phyloP scores from a whole-genome alignment of 1,284 basidiomycete genomes.

The Puccinia brachypodii region DNA sequence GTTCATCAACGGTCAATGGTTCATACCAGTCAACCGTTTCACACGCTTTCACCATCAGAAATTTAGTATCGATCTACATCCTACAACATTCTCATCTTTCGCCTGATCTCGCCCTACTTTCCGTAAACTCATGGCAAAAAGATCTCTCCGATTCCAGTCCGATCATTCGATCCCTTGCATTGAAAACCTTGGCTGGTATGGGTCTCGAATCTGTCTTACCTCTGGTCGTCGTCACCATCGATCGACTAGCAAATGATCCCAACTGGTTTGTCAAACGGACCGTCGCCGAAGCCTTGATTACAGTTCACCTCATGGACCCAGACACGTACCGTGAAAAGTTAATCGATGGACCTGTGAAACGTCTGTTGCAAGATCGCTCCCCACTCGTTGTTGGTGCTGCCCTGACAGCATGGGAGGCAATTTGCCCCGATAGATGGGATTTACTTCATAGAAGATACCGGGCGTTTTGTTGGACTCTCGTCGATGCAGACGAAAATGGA shows the following conservation, averaged over 20 bases:
- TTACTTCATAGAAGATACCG: slow-evolving; percentile 86
- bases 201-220: slow-evolving; percentile 53
- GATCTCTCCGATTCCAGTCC: slow-evolving; percentile 90
- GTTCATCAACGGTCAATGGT: slow-evolving; percentile 85
- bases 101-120: slow-evolving; percentile 89
- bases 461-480: slow-evolving; percentile 74
- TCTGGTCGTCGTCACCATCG: slow-evolving; percentile 53
- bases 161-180: slow-evolving; percentile 61
- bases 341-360: slow-evolving; percentile 57
- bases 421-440: slow-evolving; percentile 80
- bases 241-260: slow-evolving; percentile 52
- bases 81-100: slow-evolving; percentile 86
- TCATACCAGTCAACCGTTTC: slow-evolving; percentile 92
- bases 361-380: slow-evolving; percentile 76
- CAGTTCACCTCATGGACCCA: slow-evolving; percentile 42
- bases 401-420: slow-evolving; percentile 75
- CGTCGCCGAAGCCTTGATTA: slow-evolving; percentile 51
- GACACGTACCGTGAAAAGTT: slow-evolving; percentile 17
- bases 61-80: slow-evolving; percentile 96
- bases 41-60: slow-evolving; percentile 87
- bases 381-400: slow-evolving; percentile 85
- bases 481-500: slow-evolving; percentile 95
- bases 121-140: slow-evolving; percentile 98
- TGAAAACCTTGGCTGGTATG: slow-evolving; percentile 54
- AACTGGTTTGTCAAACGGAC: slow-evolving; percentile 55